These are phyloP conservation scores for Hysterium pulicare DNA, from an alignment of 2,329 filamentous ascomycete species.

Conservation along the genomic window DNA sequence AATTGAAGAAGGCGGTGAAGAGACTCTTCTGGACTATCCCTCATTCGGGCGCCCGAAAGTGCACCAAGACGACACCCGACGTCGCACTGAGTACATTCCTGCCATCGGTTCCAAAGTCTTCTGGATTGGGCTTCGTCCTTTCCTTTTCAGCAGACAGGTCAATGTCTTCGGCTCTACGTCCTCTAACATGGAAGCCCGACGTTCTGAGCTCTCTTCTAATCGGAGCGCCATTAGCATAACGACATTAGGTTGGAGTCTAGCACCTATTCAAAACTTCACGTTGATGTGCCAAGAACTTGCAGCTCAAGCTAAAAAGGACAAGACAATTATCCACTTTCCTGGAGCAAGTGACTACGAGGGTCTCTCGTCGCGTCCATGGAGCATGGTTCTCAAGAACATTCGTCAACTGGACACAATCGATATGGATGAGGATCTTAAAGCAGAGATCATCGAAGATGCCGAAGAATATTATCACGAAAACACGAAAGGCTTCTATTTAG, in stretches of 20 bases:
- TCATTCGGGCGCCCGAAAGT: too few species aligned
- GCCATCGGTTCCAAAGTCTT: conserved; percentile 23
- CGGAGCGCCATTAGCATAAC: conserved; percentile 18
- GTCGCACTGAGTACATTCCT: conserved; percentile 15
- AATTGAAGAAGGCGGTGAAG: too few species aligned
- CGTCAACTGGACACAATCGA: conserved; percentile 16
- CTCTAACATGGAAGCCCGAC: too few species aligned
- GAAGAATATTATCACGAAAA: conserved; percentile 35
- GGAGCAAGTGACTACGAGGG: conserved; percentile 16
- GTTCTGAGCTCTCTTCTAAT: too few species aligned
- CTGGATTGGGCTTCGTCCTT: conserved; percentile 28
- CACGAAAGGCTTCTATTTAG: conserved; percentile 30
- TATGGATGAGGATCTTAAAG: conserved; percentile 25
- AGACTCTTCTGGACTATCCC: too few species aligned
- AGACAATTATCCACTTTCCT: conserved; percentile 27
- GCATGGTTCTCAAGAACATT: neutral
- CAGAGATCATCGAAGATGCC: conserved; percentile 32
- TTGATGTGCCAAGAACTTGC: conserved; percentile 22
- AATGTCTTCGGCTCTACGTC: too few species aligned
- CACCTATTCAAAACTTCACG: conserved; percentile 21
- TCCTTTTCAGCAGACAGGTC: conserved; percentile 22
- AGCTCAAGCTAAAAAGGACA: conserved; percentile 17
- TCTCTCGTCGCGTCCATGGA: conserved; percentile 23
- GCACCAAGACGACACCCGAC: too few species aligned
- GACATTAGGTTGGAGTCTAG: conserved; percentile 26